These are phyloP conservation scores for Penicillium sp. DNA, from an alignment of 2,329 filamentous ascomycete genomes.

Conservation along the genomic window DNA sequence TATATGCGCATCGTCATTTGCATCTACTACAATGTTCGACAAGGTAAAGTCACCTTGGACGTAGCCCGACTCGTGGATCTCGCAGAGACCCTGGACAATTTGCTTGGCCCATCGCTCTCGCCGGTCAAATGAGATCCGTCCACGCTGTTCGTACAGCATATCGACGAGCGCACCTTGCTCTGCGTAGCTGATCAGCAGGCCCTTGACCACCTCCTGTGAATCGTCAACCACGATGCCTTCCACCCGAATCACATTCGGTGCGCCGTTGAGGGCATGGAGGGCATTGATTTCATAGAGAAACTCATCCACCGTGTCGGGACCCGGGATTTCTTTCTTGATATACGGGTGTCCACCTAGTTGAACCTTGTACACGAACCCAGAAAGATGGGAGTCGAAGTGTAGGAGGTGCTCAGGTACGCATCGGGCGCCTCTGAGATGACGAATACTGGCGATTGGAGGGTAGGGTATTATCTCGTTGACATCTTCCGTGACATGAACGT, in stretches of 20 bases:
- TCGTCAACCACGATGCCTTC: slow-evolving; percentile 89
- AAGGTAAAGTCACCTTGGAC: slow-evolving; percentile 98
- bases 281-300: slow-evolving; percentile 98
- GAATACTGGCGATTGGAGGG: slow-evolving; percentile 73
- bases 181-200: slow-evolving; percentile 86
- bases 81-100: slow-evolving; percentile 84
- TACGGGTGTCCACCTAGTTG: slow-evolving; percentile 69
- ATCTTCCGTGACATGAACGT: slow-evolving; percentile 98
- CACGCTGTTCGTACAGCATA: slow-evolving; percentile 79
- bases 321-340: slow-evolving; percentile 98
- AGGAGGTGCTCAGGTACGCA: slow-evolving; percentile 74
- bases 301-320: slow-evolving; percentile 92
- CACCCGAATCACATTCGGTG: slow-evolving; percentile 80
- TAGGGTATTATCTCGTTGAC: slow-evolving; percentile 93
- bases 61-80: slow-evolving; percentile 94
- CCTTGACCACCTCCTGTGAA: slow-evolving; percentile 74
- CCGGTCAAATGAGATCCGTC: slow-evolving; percentile 69
- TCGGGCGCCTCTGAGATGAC: slow-evolving; percentile 64
- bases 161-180: slow-evolving; percentile 88
- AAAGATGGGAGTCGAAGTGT: slow-evolving; percentile 88
- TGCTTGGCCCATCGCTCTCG: slow-evolving; percentile 89
- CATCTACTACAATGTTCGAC: slow-evolving; percentile 94
- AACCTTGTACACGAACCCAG: slow-evolving; percentile 97
- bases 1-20: slow-evolving; percentile 84
- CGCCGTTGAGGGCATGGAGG: slow-evolving; percentile 75